Evolutionary conservation across 768 basidiomycete species (phyloP), one percentile per base, ranked within the genome.

Genomic region (Lyophyllum shimeji): DNA sequence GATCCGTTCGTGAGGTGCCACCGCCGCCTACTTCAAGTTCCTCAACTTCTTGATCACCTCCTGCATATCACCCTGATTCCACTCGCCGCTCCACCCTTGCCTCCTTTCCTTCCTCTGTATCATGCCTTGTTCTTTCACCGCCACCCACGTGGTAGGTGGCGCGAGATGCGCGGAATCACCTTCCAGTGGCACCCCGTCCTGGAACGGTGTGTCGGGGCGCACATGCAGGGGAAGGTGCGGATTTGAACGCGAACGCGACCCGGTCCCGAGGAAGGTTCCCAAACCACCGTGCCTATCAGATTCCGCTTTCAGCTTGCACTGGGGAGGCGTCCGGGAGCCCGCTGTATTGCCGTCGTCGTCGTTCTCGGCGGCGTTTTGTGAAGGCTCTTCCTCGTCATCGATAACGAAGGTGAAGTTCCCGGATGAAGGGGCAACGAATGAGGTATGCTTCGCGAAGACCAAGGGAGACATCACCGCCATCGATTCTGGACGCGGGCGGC

Each of bases 81-180:
- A 67, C 53, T 69, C 66, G 3, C 66, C 66, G 46, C 63, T 69
- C 68, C 68, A 66, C 15, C 65, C 65, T 39, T 65, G 60, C 29
- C 57, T 58, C 52, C 53, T 57, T 49, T 64, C 66, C 42, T 52
- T 47, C 21, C 62, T 31, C 37, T 49, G 46, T 8, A 61, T 24
- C 25, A 55, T 5, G 20, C 49, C 58, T 13, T 46, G 40, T n/a
- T 45, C 50, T 20, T 18, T 24, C 27, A 29, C 29, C 29, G 9
- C 9, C 29, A 5, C 9, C 29, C 29, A 29, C 29, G 29, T 29
- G 9, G 21, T 24, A 9, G 33, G 51, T 6, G 52, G 51, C 0
- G 39, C 24, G 2, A 48, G 24, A 27, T 23, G 39, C 12, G 25
- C 24, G 3, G 49, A 24, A 9, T 29, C 29, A 9, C 4, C 29